Percentiles rank a stretch among this genome's conserved stretches.
These are phyloP conservation scores for Fusarium xyrophilum DNA, from an alignment of 2,329 filamentous ascomycete genomes.

Conservation along the genomic window DNA sequence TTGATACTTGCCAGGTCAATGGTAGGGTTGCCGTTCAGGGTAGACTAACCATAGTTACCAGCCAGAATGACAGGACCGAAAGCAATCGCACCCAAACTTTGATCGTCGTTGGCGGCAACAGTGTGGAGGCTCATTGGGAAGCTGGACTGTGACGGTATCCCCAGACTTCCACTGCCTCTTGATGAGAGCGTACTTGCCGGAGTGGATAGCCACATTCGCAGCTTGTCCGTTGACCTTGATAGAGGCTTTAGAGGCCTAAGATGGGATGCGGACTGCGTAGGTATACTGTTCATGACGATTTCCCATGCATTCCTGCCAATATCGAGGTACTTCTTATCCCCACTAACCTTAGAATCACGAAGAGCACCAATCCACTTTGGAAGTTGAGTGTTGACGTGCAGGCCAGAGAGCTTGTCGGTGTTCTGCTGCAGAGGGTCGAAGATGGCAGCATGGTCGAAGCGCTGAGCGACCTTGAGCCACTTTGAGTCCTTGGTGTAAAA, in stretches of 20 bases:
- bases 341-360: slow-evolving; percentile 57
- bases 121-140: slow-evolving; percentile 56
- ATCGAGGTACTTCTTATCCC: slow-evolving; percentile 52
- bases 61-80: slow-evolving; percentile 56
- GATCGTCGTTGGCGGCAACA: slow-evolving; percentile 56
- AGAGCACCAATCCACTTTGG: slow-evolving; percentile 62
- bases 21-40: slow-evolving; percentile 39
- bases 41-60: slow-evolving; percentile 52
- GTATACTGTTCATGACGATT: slow-evolving; percentile 53
- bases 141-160: slow-evolving; percentile 52
- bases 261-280: slow-evolving; percentile 58
- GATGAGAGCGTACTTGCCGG: slow-evolving; percentile 53
- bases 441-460: slow-evolving; percentile 58
- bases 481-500: slow-evolving; percentile 53
- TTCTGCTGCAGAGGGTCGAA: slow-evolving; percentile 56
- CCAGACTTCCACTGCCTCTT: slow-evolving; percentile 51
- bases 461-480: slow-evolving; percentile 55
- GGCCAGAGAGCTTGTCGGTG: slow-evolving; percentile 54
- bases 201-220: slow-evolving; percentile 28
- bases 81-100: slow-evolving; percentile 52
- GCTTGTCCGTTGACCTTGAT: slow-evolving; percentile 53
- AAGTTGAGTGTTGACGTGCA: slow-evolving; percentile 61
- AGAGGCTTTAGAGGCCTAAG: slow-evolving; percentile 51
- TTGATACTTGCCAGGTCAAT: slow-evolving; percentile 44
- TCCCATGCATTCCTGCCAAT: slow-evolving; percentile 60